phyloP scores from a whole-genome alignment of 208 protist genomes.

The Vickermania spadyakhi region DNA sequence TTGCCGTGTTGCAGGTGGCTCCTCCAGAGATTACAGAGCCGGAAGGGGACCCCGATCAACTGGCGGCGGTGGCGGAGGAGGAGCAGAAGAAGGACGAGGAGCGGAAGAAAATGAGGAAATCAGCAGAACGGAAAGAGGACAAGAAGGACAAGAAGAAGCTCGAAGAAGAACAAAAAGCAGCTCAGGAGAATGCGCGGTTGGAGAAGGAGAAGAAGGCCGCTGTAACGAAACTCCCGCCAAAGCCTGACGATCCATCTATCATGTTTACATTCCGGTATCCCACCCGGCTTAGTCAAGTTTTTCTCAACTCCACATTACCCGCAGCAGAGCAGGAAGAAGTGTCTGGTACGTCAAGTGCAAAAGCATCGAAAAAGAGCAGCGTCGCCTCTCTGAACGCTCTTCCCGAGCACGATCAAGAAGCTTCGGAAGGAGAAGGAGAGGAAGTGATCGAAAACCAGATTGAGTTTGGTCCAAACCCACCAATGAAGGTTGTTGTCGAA shows the following conservation, averaged over 20 bases:
- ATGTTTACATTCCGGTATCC: not conserved
- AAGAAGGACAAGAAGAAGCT: not conserved
- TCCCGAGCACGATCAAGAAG: not conserved
- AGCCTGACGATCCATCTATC: not conserved
- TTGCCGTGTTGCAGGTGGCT: not conserved
- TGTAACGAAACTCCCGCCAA: not conserved
- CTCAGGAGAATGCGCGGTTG: not conserved
- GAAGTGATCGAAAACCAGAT: not conserved
- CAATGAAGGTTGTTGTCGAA: constrained; percentile 34
- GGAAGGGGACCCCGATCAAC: not conserved
- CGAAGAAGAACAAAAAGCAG: not conserved
- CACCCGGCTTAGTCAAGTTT: not conserved
- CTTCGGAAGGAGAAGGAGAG: not conserved
- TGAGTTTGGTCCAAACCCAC: not conserved
- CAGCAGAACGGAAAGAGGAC: not conserved
- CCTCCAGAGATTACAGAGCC: not conserved
- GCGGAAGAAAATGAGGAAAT: not conserved
- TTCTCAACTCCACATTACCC: not conserved
- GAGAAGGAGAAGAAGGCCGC: not conserved
- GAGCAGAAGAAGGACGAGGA: not conserved
- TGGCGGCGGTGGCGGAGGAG: not conserved
- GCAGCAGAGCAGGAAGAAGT: not conserved
- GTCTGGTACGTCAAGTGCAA: not conserved
- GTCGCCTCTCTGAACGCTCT: not conserved
- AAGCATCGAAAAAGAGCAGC: not conserved